A percentile compares a stretch with the other conserved stretches of the same genome.
Conservation (phyloP, 805 yeast species). For the Ogataea methanolica region DNA sequence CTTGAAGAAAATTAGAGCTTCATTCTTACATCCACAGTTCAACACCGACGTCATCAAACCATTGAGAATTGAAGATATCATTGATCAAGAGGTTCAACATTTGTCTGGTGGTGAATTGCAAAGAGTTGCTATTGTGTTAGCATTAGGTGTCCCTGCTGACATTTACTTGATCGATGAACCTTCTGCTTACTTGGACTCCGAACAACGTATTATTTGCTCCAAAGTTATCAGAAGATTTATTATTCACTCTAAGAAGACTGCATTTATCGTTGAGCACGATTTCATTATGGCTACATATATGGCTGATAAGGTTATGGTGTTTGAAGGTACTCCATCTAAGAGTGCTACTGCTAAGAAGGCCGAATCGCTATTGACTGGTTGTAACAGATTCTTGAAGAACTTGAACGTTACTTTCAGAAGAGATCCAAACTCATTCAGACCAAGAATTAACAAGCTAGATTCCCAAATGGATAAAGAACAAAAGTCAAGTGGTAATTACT, state of each 20-base stretch:
- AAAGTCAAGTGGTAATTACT: conserved; percentile 86
- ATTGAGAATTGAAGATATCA: conserved; percentile 83
- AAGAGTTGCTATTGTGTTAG: conserved; percentile 95
- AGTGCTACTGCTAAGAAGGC: conserved; percentile 84
- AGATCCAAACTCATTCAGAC: conserved; percentile 97
- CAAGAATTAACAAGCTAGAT: conserved; percentile 95
- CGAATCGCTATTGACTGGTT: conserved; percentile 92
- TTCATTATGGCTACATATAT: conserved; percentile 99
- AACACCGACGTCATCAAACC: conserved; percentile 98
- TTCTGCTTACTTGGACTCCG: conserved; percentile 97
- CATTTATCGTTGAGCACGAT: conserved; percentile 99
- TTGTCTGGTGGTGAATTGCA: conserved; percentile 99
- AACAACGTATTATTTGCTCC: conserved; percentile 98
- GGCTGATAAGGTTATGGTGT: conserved; percentile 98
- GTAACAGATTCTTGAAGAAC: conserved; percentile 94
- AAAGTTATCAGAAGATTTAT: conserved; percentile 97
- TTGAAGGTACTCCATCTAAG: conserved; percentile 91
- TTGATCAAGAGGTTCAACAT: conserved; percentile 97
- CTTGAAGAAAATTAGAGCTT: conserved; percentile 91
- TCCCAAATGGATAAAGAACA: conserved; percentile 99
- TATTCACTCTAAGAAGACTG: conserved; percentile 94
- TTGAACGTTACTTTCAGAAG: conserved; percentile 98
- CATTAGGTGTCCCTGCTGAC: conserved; percentile 93
- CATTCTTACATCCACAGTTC: conserved; percentile 94
- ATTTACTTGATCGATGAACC: conserved; percentile 98